These are phyloP conservation scores for Leccinum ochraceum DNA, from an alignment of 768 basidiomycete genomes.

Conservation along the genomic window DNA sequence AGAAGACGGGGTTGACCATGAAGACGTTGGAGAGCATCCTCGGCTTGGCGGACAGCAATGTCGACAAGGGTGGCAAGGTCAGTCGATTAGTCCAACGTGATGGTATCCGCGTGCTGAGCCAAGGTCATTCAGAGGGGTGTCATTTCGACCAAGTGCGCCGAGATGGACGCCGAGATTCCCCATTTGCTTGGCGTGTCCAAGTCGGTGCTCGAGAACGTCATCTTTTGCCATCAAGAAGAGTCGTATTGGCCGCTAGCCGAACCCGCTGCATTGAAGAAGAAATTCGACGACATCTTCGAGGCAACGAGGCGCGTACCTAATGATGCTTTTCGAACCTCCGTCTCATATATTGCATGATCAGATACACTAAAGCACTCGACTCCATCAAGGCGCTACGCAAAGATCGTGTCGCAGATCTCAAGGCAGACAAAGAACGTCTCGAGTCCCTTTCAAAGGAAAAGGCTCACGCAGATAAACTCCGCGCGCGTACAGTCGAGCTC, in stretches of 20 bases:
- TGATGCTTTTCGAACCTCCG: background rate
- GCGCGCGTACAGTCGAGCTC: conserved; percentile 60
- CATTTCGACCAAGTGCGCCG: conserved; percentile 97
- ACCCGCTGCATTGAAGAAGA: conserved; percentile 91
- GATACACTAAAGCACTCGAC: conserved; percentile 96
- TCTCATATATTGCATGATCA: conserved; percentile 35
- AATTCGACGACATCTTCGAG: conserved; percentile 99
- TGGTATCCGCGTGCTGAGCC: background rate
- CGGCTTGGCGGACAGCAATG: conserved; percentile 64
- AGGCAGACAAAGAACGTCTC: conserved; percentile 88
- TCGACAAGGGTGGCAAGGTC: conserved; percentile 77
- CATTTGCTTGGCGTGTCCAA: conserved; percentile 93
- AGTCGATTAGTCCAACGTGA: background rate
- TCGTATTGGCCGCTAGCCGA: conserved; percentile 98
- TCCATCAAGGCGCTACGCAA: conserved; percentile 89
- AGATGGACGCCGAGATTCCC: conserved; percentile 95
- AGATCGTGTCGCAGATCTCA: conserved; percentile 86
- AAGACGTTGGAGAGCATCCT: conserved; percentile 96
- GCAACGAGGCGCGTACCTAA: conserved; percentile 75
- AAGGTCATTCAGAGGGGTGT: conserved; percentile 60
- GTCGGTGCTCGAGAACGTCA: conserved; percentile 98
- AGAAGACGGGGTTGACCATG: conserved; percentile 94
- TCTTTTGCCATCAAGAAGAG: conserved; percentile 99
- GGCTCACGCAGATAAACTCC: conserved; percentile 82
- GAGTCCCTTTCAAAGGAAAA: conserved; percentile 80